Conservation (phyloP, 1,284 basidiomycete genomes). For the Ustilago xerochloae region DNA sequence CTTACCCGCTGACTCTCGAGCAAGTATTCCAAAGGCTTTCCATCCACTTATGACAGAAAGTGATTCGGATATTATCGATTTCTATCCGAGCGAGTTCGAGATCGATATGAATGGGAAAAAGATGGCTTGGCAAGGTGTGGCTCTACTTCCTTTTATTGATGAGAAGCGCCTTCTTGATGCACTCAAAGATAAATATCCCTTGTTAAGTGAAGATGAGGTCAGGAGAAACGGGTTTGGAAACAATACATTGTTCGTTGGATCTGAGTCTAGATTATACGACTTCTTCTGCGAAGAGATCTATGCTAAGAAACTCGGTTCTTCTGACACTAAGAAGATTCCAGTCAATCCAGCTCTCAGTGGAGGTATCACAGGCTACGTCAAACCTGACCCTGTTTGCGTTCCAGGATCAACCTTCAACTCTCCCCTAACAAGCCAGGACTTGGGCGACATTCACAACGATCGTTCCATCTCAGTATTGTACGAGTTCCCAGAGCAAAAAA, state of each 20-base stretch:
- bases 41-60: conserved; percentile 88
- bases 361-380: conserved; percentile 82
- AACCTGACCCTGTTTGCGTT: conserved; percentile 87
- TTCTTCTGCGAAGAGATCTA: conserved; percentile 84
- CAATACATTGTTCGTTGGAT: conserved; percentile 84
- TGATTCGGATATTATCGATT: conserved; percentile 93
- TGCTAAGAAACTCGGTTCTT: conserved; percentile 74
- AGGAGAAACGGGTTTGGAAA: conserved; percentile 87
- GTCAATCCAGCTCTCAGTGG: conserved; percentile 79
- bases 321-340: conserved; percentile 58
- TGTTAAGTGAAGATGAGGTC: conserved; percentile 83
- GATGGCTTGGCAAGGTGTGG: conserved; percentile 99
- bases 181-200: conserved; percentile 79
- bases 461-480: conserved; percentile 86
- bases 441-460: conserved; percentile 84
- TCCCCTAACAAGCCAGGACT: conserved; percentile 72
- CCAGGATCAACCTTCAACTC: conserved; percentile 90
- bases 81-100: conserved; percentile 91
- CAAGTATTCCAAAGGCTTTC: conserved; percentile 87
- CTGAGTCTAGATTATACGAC: conserved; percentile 85
- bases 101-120: conserved; percentile 99
- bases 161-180: conserved; percentile 77
- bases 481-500: conserved; percentile 86
- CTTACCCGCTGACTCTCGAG: conserved; percentile 89
- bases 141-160: conserved; percentile 95